A percentile compares a stretch with the other conserved stretches of the same genome.
Evolutionary conservation across 1,139 yeast species (phyloP).

Genomic region (Taphrina populina): DNA sequence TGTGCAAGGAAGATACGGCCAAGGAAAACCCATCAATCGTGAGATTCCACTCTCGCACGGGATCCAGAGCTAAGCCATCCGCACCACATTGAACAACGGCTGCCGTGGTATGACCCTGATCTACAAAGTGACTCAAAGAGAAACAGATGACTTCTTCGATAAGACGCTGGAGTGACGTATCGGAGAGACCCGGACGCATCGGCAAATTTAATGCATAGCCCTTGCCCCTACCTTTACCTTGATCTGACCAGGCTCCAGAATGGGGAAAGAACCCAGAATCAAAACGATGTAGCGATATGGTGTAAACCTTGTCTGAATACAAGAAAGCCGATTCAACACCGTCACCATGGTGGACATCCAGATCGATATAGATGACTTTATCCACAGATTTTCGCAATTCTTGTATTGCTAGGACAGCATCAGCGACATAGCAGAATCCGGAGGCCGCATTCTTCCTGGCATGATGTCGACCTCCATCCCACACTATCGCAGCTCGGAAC

Average conservation of each 20-base stretch:
- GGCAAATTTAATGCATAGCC: slow-evolving; percentile 57
- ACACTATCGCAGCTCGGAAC: slow-evolving; percentile 53
- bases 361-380: slow-evolving; percentile 62
- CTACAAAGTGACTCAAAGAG: slow-evolving; percentile 49
- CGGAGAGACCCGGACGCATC: slow-evolving; percentile 57
- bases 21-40: slow-evolving; percentile 16
- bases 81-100: slow-evolving; percentile 68
- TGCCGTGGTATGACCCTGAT: slow-evolving; percentile 50
- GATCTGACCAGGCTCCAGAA: slow-evolving; percentile 53
- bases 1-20: slow-evolving; percentile 7
- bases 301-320: slow-evolving; percentile 57
- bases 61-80: slow-evolving; percentile 66
- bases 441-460: slow-evolving; percentile 57
- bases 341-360: slow-evolving; percentile 51
- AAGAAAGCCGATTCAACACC: slow-evolving; percentile 71
- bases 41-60: slow-evolving; percentile 66
- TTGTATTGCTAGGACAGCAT: slow-evolving; percentile 58
- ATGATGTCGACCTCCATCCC: slow-evolving; percentile 84
- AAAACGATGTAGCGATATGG: slow-evolving; percentile 63
- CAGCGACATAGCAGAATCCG: slow-evolving; percentile 76
- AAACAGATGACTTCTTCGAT: slow-evolving; percentile 48
- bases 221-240: slow-evolving; percentile 48
- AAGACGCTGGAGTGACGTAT: slow-evolving; percentile 49
- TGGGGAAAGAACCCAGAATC: slow-evolving; percentile 76
- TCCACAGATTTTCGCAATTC: slow-evolving; percentile 52